These are phyloP conservation scores for Wallemia mellicola DNA, from an alignment of 1,284 basidiomycete genomes.

Conservation along the genomic window DNA sequence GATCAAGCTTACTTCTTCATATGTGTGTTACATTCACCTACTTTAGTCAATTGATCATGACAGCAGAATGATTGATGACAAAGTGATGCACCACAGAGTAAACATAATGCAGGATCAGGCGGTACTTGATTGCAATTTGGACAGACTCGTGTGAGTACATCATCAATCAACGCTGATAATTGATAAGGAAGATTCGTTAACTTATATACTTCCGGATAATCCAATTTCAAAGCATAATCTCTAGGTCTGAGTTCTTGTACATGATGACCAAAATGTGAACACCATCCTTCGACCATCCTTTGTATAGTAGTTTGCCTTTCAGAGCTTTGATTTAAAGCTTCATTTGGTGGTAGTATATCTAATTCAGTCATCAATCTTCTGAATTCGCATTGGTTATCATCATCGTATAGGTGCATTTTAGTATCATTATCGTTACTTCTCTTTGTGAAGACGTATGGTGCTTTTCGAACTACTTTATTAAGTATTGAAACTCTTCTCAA, in stretches of 20 bases:
- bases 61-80: conserved; percentile 19
- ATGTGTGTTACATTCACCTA: conserved; percentile 19
- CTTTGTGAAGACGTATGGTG: not conserved
- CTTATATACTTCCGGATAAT: conserved; percentile 19
- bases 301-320: not conserved
- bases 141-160: conserved; percentile 13
- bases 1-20: conserved; percentile 13
- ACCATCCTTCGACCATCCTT: not conserved
- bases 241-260: not conserved
- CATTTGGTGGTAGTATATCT: not conserved
- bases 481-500: not conserved
- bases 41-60: conserved; percentile 9
- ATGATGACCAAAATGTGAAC: not conserved
- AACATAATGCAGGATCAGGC: conserved; percentile 16
- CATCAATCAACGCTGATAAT: conserved; percentile 16
- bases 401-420: not conserved
- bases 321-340: not conserved
- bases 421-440: not conserved
- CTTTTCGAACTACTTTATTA: not conserved
- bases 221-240: conserved; percentile 5
- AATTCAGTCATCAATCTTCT: not conserved
- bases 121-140: conserved; percentile 15
- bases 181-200: conserved; percentile 15
- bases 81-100: conserved; percentile 18
- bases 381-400: not conserved